A percentile compares a stretch with the other conserved stretches of the same genome.
These are phyloP conservation scores for Lepiota subincarnata DNA, from an alignment of 768 basidiomycete genomes.

Conservation along the genomic window DNA sequence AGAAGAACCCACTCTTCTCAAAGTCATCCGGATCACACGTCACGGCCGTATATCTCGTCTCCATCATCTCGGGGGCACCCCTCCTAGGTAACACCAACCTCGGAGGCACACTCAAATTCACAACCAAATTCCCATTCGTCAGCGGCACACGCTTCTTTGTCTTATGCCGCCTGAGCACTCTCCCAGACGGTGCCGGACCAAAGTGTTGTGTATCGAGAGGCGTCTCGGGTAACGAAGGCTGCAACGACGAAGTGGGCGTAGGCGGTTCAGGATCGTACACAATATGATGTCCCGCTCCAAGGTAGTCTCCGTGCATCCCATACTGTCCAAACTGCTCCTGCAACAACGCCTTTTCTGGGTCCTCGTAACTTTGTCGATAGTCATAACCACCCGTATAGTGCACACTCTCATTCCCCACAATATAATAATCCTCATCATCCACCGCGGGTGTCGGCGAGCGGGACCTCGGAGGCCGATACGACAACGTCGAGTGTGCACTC, in stretches of 20 bases:
- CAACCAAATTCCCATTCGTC: conserved; percentile 84
- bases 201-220: conserved; percentile 74
- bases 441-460: conserved; percentile 74
- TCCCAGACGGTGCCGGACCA: conserved; percentile 81
- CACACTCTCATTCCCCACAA: conserved; percentile 50
- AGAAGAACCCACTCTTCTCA: conserved; percentile 74
- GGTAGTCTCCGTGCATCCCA: conserved; percentile 21
- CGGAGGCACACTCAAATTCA: conserved; percentile 80
- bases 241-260: conserved; percentile 35
- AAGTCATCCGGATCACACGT: conserved; percentile 95
- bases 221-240: conserved; percentile 42
- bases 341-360: conserved; percentile 37
- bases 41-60: conserved; percentile 80
- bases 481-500: conserved; percentile 39
- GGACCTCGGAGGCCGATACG: conserved; percentile 53
- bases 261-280: conserved; percentile 40
- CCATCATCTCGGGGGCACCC: conserved; percentile 68
- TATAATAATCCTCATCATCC: conserved; percentile 68
- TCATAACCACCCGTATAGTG: conserved; percentile 46
- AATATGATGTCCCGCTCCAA: conserved; percentile 20
- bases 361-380: conserved; percentile 20
- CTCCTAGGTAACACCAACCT: conserved; percentile 73
- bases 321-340: conserved; percentile 19
- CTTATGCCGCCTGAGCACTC: conserved; percentile 69
- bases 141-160: conserved; percentile 78